A percentile compares a stretch with the other conserved stretches of the same genome.
phyloP scores from a whole-genome alignment of 768 basidiomycete species.

The Tricholoma saponaceum region DNA sequence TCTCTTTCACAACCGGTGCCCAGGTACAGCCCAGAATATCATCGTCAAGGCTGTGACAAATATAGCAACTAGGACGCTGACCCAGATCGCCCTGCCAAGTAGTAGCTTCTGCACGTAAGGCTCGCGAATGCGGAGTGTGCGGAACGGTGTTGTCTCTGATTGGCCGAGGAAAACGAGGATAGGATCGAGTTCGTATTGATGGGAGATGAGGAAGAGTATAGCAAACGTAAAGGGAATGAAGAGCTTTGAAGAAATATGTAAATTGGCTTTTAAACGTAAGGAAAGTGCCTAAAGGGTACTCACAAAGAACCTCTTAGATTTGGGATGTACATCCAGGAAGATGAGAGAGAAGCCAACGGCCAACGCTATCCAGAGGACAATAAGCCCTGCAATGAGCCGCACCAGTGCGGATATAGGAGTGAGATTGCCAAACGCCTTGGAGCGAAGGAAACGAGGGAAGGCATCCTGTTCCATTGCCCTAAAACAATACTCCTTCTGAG shows the following conservation, averaged over 20 bases:
- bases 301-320: constrained; percentile 92
- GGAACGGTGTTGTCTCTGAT: constrained; percentile 97
- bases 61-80: constrained; percentile 71
- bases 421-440: constrained; percentile 97
- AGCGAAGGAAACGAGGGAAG: constrained; percentile 89
- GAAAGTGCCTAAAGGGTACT: constrained; percentile 31
- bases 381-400: constrained; percentile 77
- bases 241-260: constrained; percentile 47
- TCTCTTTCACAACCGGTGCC: constrained; percentile 66
- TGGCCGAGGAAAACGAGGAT: constrained; percentile 90
- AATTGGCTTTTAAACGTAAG: constrained; percentile 8
- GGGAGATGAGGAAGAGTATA: constrained; percentile 86
- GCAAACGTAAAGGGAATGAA: constrained; percentile 93
- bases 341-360: constrained; percentile 87
- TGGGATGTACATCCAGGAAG: constrained; percentile 91
- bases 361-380: constrained; percentile 94
- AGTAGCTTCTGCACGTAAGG: constrained; percentile 92
- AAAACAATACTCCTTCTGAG: constrained; percentile 97
- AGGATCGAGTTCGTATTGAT: constrained; percentile 97
- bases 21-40: constrained; percentile 95
- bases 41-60: constrained; percentile 81
- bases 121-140: constrained; percentile 86
- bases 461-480: constrained; percentile 95
- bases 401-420: constrained; percentile 89
- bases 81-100: constrained; percentile 88